Percentiles rank a stretch among this genome's conserved stretches.
Conservation (phyloP, 1,284 basidiomycete genomes). For the Leccinum solheimii region DNA sequence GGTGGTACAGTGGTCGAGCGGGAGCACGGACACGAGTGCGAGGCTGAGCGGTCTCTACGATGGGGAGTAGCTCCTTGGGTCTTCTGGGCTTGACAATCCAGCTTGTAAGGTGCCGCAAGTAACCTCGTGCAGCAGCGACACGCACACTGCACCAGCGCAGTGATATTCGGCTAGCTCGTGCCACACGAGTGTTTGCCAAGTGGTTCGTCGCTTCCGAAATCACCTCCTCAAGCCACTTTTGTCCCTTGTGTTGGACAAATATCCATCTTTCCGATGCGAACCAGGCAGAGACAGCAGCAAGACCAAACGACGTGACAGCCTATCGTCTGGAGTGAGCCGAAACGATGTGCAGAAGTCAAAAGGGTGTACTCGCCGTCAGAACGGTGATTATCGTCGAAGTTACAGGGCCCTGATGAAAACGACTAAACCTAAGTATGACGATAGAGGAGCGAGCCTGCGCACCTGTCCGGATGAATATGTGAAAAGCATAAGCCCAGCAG, state of each 20-base stretch:
- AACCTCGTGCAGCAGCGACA: slow-evolving; percentile 24
- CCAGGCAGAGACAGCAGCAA: slow-evolving; percentile 74
- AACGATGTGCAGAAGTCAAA: neutral
- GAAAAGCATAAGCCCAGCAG: slow-evolving; percentile 54
- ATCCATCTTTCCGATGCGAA: slow-evolving; percentile 75
- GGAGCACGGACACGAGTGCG: slow-evolving; percentile 21
- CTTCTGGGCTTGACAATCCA: slow-evolving; percentile 33
- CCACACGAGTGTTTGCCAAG: slow-evolving; percentile 43
- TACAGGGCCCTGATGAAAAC: slow-evolving; percentile 45
- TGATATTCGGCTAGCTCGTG: slow-evolving; percentile 29
- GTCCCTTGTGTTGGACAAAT: slow-evolving; percentile 65
- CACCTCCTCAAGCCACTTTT: slow-evolving; percentile 74
- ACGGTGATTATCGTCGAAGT: slow-evolving; percentile 74
- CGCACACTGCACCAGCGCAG: slow-evolving; percentile 29
- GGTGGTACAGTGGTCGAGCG: slow-evolving; percentile 20
- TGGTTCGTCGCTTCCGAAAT: slow-evolving; percentile 50
- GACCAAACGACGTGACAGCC: slow-evolving; percentile 67
- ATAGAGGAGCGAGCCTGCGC: slow-evolving; percentile 25
- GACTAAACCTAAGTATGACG: slow-evolving; percentile 19
- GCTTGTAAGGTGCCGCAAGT: slow-evolving; percentile 24
- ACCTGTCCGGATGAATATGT: slow-evolving; percentile 52
- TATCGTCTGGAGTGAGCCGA: slow-evolving; percentile 17
- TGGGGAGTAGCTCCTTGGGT: slow-evolving; percentile 28
- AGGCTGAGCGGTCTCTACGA: slow-evolving; percentile 24
- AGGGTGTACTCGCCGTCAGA: slow-evolving; percentile 51